A percentile compares a stretch with the other conserved stretches of the same genome.
Evolutionary conservation across 2,329 filamentous ascomycete species (phyloP).

Genomic region (Microsporum ferrugineum): DNA sequence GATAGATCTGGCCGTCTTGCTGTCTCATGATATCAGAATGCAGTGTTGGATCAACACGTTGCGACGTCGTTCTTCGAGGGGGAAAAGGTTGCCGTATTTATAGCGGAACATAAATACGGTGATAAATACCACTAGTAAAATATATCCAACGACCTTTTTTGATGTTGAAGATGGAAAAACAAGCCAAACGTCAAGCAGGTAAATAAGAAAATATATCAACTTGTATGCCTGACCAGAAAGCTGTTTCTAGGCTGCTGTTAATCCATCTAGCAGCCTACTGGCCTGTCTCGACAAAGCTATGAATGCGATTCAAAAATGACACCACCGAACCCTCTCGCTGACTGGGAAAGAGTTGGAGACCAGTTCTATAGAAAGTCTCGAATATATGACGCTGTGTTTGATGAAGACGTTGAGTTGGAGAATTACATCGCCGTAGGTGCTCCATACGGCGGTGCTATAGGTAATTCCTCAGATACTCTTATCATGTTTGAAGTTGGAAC

Average conservation of each 20-base stretch:
- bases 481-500: background rate
- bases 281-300: background rate
- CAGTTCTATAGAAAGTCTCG: constrained; percentile 91
- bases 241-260: background rate
- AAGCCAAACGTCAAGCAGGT: background rate
- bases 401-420: constrained; percentile 85
- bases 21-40: too few relatives aligned
- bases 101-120: background rate
- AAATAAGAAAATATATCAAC: background rate
- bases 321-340: constrained; percentile 57
- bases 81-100: background rate
- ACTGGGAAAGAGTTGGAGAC: constrained; percentile 90
- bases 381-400: constrained; percentile 86
- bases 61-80: background rate
- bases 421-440: constrained; percentile 87
- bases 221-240: background rate
- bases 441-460: constrained; percentile 84
- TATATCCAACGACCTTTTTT: background rate
- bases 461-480: constrained; percentile 35
- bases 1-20: too few relatives aligned
- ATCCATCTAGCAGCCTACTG: background rate
- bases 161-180: background rate
- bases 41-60: too few relatives aligned
- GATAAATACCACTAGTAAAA: background rate
- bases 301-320: background rate